Conservation (phyloP, 805 yeast genomes). For the Lipomyces japonicus region DNA sequence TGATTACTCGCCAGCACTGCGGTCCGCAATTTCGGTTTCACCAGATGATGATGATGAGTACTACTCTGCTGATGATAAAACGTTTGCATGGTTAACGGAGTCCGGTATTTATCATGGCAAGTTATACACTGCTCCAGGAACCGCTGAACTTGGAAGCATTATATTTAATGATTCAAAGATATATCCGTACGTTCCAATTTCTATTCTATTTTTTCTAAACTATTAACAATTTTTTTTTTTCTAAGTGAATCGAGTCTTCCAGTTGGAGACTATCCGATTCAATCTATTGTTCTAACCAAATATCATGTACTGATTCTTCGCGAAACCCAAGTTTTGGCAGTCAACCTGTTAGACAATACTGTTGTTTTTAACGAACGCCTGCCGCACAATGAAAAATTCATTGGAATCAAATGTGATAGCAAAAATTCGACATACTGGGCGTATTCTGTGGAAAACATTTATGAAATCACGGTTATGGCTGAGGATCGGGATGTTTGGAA, state of each 20-base stretch:
- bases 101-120: conserved; percentile 48
- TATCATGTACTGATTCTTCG: conserved; percentile 53
- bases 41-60: conserved; percentile 27
- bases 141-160: conserved; percentile 20
- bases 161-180: conserved; percentile 41
- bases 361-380: conserved; percentile 45
- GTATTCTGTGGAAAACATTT: conserved; percentile 55
- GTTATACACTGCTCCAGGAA: conserved; percentile 30
- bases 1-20: conserved; percentile 15
- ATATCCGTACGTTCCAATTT: conserved; percentile 16
- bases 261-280: conserved; percentile 15
- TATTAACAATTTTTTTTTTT: not conserved
- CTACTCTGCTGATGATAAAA: conserved; percentile 23
- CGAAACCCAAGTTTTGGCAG: conserved; percentile 43
- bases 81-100: conserved; percentile 49
- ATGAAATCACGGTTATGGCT: conserved; percentile 65
- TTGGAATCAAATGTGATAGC: conserved; percentile 52
- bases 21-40: conserved; percentile 14
- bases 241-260: conserved; percentile 24
- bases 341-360: conserved; percentile 52
- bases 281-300: conserved; percentile 47
- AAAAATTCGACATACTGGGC: conserved; percentile 68
- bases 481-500: conserved; percentile 78
- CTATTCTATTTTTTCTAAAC: not conserved
- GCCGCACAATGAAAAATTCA: conserved; percentile 38